These are phyloP conservation scores for Gossypium rotundifolium DNA, from an alignment of 345 rosid genomes.

Conservation along the genomic window DNA sequence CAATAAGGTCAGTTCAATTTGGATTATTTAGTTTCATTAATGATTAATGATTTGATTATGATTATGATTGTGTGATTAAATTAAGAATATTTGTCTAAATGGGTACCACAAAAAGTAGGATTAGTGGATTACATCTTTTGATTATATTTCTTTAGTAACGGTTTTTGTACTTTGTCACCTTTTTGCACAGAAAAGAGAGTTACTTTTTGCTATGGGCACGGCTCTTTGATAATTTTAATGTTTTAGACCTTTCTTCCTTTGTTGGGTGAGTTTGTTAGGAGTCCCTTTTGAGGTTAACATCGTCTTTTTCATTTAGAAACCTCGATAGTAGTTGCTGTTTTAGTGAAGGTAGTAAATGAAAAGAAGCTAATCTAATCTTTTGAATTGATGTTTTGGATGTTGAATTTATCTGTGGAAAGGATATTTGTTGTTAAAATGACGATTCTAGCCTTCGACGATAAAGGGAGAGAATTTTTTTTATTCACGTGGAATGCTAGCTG, in stretches of 20 bases:
- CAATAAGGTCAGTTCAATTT: slow-evolving; percentile 56
- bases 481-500: slow-evolving; percentile 37
- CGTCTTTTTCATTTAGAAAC: slow-evolving; percentile 14
- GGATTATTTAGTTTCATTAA: slow-evolving; percentile 30
- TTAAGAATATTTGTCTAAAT: slow-evolving; percentile 21
- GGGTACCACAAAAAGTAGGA: slow-evolving; percentile 11
- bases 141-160: slow-evolving; percentile 30
- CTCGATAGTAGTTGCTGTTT: neutral
- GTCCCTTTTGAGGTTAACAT: slow-evolving; percentile 33
- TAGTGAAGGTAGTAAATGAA: neutral
- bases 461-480: slow-evolving; percentile 12
- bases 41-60: slow-evolving; percentile 43
- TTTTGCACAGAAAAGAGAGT: slow-evolving; percentile 29
- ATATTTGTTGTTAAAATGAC: slow-evolving; percentile 9
- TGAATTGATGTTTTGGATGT: slow-evolving; percentile 5
- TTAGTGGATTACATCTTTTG: slow-evolving; percentile 19
- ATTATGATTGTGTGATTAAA: slow-evolving; percentile 34
- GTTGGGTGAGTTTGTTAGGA: slow-evolving; percentile 25
- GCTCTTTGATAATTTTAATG: slow-evolving; percentile 28
- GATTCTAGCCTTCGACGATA: slow-evolving; percentile 19
- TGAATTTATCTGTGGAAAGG: neutral
- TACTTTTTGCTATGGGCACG: slow-evolving; percentile 30
- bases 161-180: slow-evolving; percentile 40
- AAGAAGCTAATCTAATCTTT: neutral
- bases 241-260: neutral